Conservation (phyloP, 345 rosid genomes). For the Euphorbia tirucalli region DNA sequence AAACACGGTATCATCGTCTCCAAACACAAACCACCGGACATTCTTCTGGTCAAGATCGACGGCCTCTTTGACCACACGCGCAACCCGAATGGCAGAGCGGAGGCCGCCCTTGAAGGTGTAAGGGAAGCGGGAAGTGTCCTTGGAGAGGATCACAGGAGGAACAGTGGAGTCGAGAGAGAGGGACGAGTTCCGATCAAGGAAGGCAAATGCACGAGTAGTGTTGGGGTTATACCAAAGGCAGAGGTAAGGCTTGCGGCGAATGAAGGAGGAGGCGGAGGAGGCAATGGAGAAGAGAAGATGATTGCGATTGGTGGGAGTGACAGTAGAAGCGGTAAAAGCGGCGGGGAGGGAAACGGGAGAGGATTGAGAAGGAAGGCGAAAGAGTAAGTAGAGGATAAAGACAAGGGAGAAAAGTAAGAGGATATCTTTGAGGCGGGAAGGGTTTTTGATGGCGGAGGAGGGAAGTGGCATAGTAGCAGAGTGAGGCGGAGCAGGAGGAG, state of each 20-base stretch:
- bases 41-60: constrained; percentile 53
- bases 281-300: constrained; percentile 75
- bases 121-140: constrained; percentile 67
- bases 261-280: constrained; percentile 56
- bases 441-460: constrained; percentile 5
- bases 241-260: constrained; percentile 59
- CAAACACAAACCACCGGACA: constrained; percentile 87
- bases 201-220: constrained; percentile 69
- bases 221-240: constrained; percentile 68
- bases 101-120: constrained; percentile 69
- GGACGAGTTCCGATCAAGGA: constrained; percentile 44
- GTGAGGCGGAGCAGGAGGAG: background rate
- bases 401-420: constrained; percentile 44
- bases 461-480: background rate
- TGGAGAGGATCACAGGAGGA: constrained; percentile 54
- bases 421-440: constrained; percentile 48
- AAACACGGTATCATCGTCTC: constrained; percentile 91
- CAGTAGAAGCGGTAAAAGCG: background rate
- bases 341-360: constrained; percentile 27
- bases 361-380: constrained; percentile 29
- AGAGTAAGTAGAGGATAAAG: constrained; percentile 47
- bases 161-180: constrained; percentile 35
- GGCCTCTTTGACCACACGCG: constrained; percentile 77
- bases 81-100: constrained; percentile 79
- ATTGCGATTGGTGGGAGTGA: constrained; percentile 36